phyloP scores from a whole-genome alignment of 1,284 basidiomycete species.

The Laetiporus sulphureus region DNA sequence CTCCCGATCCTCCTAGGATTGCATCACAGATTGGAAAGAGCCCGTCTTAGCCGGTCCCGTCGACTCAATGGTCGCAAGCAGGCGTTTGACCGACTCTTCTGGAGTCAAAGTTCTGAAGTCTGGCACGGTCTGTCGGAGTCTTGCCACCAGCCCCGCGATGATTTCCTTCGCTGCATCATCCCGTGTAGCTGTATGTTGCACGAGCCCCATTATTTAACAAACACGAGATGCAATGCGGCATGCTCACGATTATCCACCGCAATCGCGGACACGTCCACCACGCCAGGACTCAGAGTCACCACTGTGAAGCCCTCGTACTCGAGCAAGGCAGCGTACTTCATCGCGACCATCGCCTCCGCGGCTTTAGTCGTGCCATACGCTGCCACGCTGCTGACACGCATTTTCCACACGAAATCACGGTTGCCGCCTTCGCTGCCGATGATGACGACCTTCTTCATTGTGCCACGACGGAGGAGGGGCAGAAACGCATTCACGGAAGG shows the following conservation, averaged over 20 bases:
- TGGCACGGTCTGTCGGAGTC: background rate
- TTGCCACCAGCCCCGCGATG: background rate
- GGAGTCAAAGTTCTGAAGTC: background rate
- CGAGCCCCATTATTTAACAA: background rate
- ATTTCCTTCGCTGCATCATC: background rate
- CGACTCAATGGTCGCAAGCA: background rate
- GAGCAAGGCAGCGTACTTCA: slow-evolving; percentile 31
- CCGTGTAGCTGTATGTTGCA: background rate
- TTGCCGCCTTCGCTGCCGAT: slow-evolving; percentile 28
- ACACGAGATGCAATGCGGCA: background rate
- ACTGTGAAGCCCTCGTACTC: slow-evolving; percentile 31
- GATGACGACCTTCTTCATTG: slow-evolving; percentile 31
- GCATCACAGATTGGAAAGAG: too few relatives aligned
- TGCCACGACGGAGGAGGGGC: slow-evolving; percentile 31
- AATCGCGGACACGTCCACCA: slow-evolving; percentile 18
- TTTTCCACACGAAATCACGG: slow-evolving; percentile 18
- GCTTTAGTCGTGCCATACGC: slow-evolving; percentile 33
- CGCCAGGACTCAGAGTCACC: slow-evolving; percentile 30
- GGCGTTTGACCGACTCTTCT: background rate
- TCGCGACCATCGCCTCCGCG: slow-evolving; percentile 32
- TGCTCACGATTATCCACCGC: background rate
- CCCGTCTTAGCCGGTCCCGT: background rate
- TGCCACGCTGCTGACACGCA: slow-evolving; percentile 7
- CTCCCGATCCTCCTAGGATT: too few relatives aligned
- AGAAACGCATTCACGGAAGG: slow-evolving; percentile 30